Evolutionary conservation across 2,329 filamentous ascomycete species (phyloP), one percentile per base, ranked within the genome.

Genomic region (Thielaviopsis cerberus): DNA sequence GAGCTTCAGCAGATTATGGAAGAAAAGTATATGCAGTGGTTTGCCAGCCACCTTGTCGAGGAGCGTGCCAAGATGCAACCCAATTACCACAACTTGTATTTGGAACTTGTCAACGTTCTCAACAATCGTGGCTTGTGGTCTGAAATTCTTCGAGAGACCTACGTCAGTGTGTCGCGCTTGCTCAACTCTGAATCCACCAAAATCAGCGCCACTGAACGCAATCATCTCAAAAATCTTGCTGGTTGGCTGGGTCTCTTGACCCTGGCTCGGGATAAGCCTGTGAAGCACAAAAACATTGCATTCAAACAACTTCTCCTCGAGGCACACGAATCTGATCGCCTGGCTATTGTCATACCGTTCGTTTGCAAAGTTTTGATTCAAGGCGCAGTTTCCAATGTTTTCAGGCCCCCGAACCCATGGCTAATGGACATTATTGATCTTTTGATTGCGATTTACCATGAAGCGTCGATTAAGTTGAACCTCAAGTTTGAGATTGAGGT

Each of bases 401-500:
- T 98, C 72, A 85, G 83, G 59, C 90, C 91, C 11, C 92, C 92
- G 1, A 98, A 98, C 65, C 92, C 92, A 1, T 98, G 92, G 92
- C 70, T 96, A 51, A 94, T 96, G 86, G 92, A 98, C 65, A 92
- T 98, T 57, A 81, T 98, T 58, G 81, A 87, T 62, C 75, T 97
- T 7, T 77, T 98, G 37, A 87, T 95, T 65, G 94, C 98, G 67
- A 77, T 98, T 3, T 98, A 98, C 66, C 85, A 95, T 66, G 86
- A 86, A 65, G 88, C 88, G 15, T 91, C 96, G 64, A 74, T 98
- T 58, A 97, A 97, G 69, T 79, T 98, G 41, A 97, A 97, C 64
- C 82, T 95, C 55, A 98, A 97, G 66, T 98, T 98, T 65, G 92
- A 98, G 69, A 97, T 98, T 59, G 92, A 98, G 70, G 90, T 98